A percentile compares a stretch with the other conserved stretches of the same genome.
Conservation (phyloP, 805 yeast species). For the Candida incommunis region DNA sequence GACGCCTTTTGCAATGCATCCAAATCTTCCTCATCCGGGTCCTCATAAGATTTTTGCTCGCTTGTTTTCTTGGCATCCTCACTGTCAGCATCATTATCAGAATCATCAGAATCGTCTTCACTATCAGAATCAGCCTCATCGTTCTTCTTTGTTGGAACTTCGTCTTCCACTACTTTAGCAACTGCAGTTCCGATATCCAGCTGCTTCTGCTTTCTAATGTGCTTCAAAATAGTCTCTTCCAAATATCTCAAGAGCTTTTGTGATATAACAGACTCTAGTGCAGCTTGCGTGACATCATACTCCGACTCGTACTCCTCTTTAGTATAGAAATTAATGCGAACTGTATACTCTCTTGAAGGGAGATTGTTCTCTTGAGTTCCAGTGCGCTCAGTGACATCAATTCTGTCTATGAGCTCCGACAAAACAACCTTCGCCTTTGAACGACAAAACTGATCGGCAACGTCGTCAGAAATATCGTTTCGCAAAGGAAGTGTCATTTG, state of each 20-base stretch:
- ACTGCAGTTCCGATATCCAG: constrained; percentile 24
- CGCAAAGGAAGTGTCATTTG: constrained; percentile 90
- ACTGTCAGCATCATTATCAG: constrained; percentile 22
- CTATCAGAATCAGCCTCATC: constrained; percentile 26
- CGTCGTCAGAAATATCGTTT: constrained; percentile 64
- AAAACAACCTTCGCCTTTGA: constrained; percentile 71
- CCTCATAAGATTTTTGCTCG: constrained; percentile 86
- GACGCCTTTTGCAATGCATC: constrained; percentile 51
- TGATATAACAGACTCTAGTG: constrained; percentile 57
- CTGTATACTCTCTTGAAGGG: constrained; percentile 54
- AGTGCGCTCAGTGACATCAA: constrained; percentile 77
- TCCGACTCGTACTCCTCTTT: constrained; percentile 67
- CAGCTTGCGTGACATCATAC: constrained; percentile 73
- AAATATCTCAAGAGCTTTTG: constrained; percentile 51
- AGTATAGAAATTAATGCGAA: constrained; percentile 64
- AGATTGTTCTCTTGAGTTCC: constrained; percentile 39
- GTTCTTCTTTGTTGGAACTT: constrained; percentile 49
- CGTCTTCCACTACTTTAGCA: constrained; percentile 19
- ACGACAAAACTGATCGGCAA: constrained; percentile 88
- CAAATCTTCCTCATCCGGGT: constrained; percentile 87
- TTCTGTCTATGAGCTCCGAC: constrained; percentile 78
- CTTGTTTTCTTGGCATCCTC: constrained; percentile 56
- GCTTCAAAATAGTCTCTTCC: constrained; percentile 63
- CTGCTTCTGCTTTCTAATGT: constrained; percentile 67
- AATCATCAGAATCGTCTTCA: constrained; percentile 19